Base-by-base conservation (phyloP, 345 rosid species). In the Eucalyptus sideroxylon region DNA sequence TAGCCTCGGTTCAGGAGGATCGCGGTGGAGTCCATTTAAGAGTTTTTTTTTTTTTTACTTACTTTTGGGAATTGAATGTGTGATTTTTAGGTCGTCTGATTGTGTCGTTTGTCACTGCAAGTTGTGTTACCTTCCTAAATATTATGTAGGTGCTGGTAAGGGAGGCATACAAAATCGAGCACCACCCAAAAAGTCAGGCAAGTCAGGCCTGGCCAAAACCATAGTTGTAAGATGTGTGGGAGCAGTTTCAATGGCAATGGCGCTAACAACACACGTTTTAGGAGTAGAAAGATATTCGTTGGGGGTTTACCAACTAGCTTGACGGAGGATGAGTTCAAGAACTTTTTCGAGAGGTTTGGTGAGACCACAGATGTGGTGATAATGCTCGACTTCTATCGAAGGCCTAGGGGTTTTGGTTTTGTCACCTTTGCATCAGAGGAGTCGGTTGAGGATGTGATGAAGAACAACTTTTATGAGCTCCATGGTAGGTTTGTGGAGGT, bases 351-450 rank as follows among this genome's bases (percentile, higher is more conserved):
- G 90, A 95, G 89, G 87, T 97, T 94, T 72, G 99, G 99, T n/a
- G 87, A 90, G 92, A 96, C 92, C 40, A 93, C 93, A 4, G 99
- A 97, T 91, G 98, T 95, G 3, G 98, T 97, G 89, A 97, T 97
- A 88, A 96, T 97, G 97, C 95, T 95, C 50, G 99, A 96, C 91
- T 87, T 65, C 59, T 95, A 96, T 11, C 94, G 95, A 91, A 94
- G 95, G 88, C 98, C 98, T 40, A 94, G 98, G 90, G 99, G 99
- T 19, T 96, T 97, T 47, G 99, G 99, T 42, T 96, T 96, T 91
- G 95, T 97, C 87, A 96, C 98, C 11, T 96, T 90, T 89, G 97
- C 95, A 49, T 94, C 94, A 0, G 98, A 95, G 91, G 95, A 96
- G 87, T 93, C 98, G 37, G 98, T 93, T 50, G 96, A 94, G 60